Conservation (phyloP, 148 eudicot species). For the Chenopodium suecicum region DNA sequence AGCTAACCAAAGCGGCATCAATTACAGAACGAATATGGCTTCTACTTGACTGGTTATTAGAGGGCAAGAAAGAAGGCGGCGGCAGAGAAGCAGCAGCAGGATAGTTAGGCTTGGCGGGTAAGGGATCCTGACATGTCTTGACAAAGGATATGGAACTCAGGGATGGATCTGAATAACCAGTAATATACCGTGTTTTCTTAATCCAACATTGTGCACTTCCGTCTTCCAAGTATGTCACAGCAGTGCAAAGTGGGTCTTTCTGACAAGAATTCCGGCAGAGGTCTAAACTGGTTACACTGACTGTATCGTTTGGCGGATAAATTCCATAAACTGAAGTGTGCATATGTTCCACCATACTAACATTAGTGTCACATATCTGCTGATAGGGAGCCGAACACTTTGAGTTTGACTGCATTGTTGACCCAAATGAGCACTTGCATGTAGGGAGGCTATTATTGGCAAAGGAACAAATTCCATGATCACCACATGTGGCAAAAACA, state of each 20-base stretch:
- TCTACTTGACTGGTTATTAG: conserved; percentile 16
- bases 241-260: conserved; percentile 52
- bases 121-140: conserved; percentile 57
- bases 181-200: conserved; percentile 44
- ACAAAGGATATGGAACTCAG: conserved; percentile 47
- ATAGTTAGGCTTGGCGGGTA: conserved; percentile 38
- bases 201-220: conserved; percentile 47
- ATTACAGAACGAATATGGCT: conserved; percentile 39
- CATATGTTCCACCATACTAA: conserved; percentile 39
- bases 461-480: conserved; percentile 44
- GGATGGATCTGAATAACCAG: conserved; percentile 49
- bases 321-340: conserved; percentile 53
- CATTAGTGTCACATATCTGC: conserved; percentile 43
- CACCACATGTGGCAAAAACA: conserved; percentile 66
- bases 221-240: conserved; percentile 53
- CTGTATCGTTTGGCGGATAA: conserved; percentile 51
- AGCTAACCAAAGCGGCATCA: conserved; percentile 43
- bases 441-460: conserved; percentile 35
- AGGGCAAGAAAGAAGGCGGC: conserved; percentile 9
- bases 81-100: conserved; percentile 24
- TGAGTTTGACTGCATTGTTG: conserved; percentile 21
- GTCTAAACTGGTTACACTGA: conserved; percentile 36
- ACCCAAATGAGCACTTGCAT: conserved; percentile 50
- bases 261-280: conserved; percentile 43
- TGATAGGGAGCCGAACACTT: conserved; percentile 48